Conservation (phyloP, 2,329 filamentous ascomycete species). For the Xylaria sp. region DNA sequence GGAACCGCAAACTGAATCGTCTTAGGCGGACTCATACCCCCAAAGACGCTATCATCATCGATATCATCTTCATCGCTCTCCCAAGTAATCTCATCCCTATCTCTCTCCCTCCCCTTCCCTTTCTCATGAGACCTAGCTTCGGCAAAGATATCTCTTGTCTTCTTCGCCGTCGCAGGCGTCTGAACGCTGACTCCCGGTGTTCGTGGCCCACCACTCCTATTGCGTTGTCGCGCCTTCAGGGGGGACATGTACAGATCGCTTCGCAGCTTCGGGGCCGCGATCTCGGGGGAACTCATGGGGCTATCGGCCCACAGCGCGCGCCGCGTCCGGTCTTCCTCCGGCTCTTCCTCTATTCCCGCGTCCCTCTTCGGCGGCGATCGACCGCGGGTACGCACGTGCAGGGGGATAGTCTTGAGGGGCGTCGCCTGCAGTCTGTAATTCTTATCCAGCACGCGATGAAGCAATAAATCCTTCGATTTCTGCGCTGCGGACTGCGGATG, state of each 20-base stretch:
- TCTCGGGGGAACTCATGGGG: slow-evolving; percentile 75
- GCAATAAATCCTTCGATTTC: slow-evolving; percentile 71
- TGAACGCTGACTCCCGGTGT: slow-evolving; percentile 87
- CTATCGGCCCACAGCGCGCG: slow-evolving; percentile 58
- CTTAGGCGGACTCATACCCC: slow-evolving; percentile 88
- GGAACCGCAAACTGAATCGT: slow-evolving; percentile 86
- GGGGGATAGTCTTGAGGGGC: slow-evolving; percentile 65
- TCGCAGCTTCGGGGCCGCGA: slow-evolving; percentile 80
- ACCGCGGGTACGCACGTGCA: slow-evolving; percentile 19
- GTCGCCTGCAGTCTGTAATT: slow-evolving; percentile 94
- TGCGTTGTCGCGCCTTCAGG: slow-evolving; percentile 52
- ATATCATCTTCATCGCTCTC: slow-evolving; percentile 76
- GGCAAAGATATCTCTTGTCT: slow-evolving; percentile 58
- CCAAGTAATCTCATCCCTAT: slow-evolving; percentile 70
- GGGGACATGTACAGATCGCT: slow-evolving; percentile 87
- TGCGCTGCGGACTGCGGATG: slow-evolving; percentile 34
- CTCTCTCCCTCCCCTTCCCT: slow-evolving; percentile 39
- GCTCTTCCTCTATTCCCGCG: slow-evolving; percentile 15
- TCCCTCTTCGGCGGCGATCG: slow-evolving; percentile 42
- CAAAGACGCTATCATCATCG: slow-evolving; percentile 60
- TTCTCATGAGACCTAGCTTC: slow-evolving; percentile 33
- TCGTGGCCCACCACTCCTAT: slow-evolving; percentile 58
- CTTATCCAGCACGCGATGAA: slow-evolving; percentile 93
- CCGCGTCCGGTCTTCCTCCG: slow-evolving; percentile 43
- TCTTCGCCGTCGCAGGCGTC: slow-evolving; percentile 67